Evolutionary conservation across 352 stramenopile genomes (phyloP).

Genomic region (Pythium guiyangense): DNA sequence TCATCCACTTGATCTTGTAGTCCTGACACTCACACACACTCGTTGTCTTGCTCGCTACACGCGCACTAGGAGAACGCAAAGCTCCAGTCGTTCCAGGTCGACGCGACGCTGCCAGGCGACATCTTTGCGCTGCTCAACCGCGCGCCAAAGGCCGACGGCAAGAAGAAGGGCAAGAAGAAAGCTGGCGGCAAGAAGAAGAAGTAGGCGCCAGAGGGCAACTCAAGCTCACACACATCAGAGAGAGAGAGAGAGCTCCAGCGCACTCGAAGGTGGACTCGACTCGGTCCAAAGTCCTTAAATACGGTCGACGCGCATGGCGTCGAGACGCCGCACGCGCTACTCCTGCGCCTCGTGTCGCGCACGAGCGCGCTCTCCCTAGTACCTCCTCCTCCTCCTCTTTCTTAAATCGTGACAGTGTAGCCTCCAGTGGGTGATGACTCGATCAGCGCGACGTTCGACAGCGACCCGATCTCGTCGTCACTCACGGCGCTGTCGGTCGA

Average conservation of each 20-base stretch:
- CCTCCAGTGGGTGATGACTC: constrained; percentile 48
- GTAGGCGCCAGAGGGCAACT: neutral
- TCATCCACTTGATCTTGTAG: no score
- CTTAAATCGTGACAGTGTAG: constrained; percentile 63
- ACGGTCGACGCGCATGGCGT: neutral
- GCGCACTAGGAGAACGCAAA: constrained; percentile 44
- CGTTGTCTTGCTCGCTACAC: neutral
- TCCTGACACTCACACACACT: neutral
- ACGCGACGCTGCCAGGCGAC: constrained; percentile 61
- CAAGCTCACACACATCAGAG: no score
- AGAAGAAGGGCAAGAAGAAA: constrained; percentile 83
- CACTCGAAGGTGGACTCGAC: no score
- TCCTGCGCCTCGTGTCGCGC: no score
- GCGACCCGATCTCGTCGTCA: constrained; percentile 1
- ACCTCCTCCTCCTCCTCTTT: neutral
- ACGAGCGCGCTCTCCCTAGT: no score
- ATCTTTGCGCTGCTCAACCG: constrained; percentile 75
- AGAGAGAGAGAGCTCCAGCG: neutral
- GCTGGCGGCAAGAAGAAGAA: constrained; percentile 67
- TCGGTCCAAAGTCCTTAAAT: neutral
- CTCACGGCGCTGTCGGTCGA: constrained; percentile 5
- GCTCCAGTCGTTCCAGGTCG: constrained; percentile 69
- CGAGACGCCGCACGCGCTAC: neutral
- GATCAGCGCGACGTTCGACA: constrained; percentile 23
- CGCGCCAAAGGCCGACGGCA: constrained; percentile 58